Base-by-base conservation (phyloP, 768 basidiomycete species). In the Serendipita sp. region DNA sequence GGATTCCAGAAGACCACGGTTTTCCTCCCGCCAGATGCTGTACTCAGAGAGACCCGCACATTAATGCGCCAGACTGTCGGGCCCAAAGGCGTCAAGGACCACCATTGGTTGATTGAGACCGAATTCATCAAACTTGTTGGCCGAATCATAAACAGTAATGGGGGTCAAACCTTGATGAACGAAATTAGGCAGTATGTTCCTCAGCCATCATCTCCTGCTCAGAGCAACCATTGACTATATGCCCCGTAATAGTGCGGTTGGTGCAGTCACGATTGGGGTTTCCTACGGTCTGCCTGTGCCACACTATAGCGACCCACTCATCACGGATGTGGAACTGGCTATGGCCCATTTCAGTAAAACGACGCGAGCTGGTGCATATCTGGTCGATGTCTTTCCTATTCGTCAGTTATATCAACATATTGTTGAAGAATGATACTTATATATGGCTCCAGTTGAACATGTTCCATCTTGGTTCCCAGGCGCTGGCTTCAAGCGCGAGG, bases 391-490 rank as follows among this genome's bases (percentile, higher is more conserved):
- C 8, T 68, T 84, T 8, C 83, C 83, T 3, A 70, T 76, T 4
- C 44, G 74, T 76, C 63, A 8, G 76, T 67, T 3, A 41, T 16
- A 16, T 5, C 10, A 15, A 45, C 34, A 1, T 7, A 24, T 15
- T 24, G 8, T 32, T 3, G 2, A 18, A 13, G 0, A 56, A 66
- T 15, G 70, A 47, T 18, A 24, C 24, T 32, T 32, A n/a, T 8
- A 8, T 41, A 13, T 35, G 30, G 1, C 24, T 24, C 24, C 69
- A 65, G 70, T 86, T 67, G 73, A 76, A 46, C 68, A 76, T 24
- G 69, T 85, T 24, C 84, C 84, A 0, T 77, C 78, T 66, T 82
- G 82, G 80, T 68, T 84, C 28, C 83, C 83, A 32, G 82, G 83
- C 0, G 78, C 78, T 48, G 75, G 75, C 0, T 86, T 84, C 73